phyloP scores from a whole-genome alignment of 2,329 filamentous ascomycete genomes.

The Cryphonectria radicalis region DNA sequence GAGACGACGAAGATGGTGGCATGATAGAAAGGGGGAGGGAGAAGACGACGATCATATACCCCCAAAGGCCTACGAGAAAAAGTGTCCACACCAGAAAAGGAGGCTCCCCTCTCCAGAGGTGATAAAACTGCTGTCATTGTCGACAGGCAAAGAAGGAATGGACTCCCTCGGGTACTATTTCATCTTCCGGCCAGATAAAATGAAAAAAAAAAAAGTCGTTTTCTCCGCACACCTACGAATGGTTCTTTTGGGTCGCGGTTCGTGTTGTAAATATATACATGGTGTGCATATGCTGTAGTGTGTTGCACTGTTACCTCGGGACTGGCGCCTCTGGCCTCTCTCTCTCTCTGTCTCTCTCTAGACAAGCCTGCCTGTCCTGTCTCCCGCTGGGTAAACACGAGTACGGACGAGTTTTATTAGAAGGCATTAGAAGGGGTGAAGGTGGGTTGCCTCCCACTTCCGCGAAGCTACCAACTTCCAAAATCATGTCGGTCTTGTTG shows the following conservation, averaged over 20 bases:
- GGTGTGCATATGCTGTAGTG: not conserved
- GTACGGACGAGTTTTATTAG: not conserved
- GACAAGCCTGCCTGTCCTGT: not conserved
- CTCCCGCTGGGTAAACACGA: not conserved
- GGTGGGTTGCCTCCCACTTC: not conserved
- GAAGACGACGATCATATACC: not conserved
- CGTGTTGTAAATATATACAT: too few relatives aligned
- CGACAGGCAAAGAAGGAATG: not conserved
- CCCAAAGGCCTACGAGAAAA: not conserved
- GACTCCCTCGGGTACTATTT: not conserved
- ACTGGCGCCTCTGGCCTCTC: not conserved
- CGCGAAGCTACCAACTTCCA: not conserved
- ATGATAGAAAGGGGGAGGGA: not conserved
- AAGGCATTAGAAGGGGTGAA: too few relatives aligned
- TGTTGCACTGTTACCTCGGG: not conserved
- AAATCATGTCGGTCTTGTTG: not conserved
- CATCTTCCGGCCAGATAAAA: not conserved
- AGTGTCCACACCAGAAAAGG: not conserved
- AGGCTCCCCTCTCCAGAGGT: not conserved
- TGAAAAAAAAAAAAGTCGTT: not conserved
- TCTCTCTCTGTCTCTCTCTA: too few relatives aligned
- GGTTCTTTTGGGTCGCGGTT: too few relatives aligned
- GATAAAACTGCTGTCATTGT: not conserved
- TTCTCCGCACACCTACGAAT: not conserved
- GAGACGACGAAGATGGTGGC: slow-evolving; percentile 4